These are phyloP conservation scores for Dinochytrium kinnereticum DNA, from an alignment of 371 early-diverging fungal species.

Conservation along the genomic window DNA sequence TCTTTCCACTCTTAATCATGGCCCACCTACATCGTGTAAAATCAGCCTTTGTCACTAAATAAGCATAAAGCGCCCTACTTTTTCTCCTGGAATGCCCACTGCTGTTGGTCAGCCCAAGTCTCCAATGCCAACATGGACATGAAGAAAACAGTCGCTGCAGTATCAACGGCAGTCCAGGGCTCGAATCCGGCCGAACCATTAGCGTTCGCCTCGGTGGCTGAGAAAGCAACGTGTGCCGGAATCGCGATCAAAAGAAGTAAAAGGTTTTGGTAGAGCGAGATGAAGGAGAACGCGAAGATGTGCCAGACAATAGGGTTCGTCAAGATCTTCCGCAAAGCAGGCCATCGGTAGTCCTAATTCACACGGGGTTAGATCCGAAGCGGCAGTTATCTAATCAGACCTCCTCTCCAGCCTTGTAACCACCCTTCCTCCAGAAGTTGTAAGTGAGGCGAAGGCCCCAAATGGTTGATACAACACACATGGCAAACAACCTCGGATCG, in stretches of 20 bases:
- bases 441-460: constrained; percentile 84
- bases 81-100: constrained; percentile 75
- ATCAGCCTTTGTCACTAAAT: neutral
- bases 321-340: constrained; percentile 43
- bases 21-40: too few relatives aligned
- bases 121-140: constrained; percentile 62
- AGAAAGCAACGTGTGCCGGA: constrained; percentile 64
- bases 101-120: constrained; percentile 81
- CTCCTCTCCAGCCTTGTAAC: constrained; percentile 24
- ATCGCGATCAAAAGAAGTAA: constrained; percentile 66
- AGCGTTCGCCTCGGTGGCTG: constrained; percentile 25
- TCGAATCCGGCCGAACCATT: neutral
- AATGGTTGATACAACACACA: constrained; percentile 58
- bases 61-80: constrained; percentile 52
- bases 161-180: constrained; percentile 50
- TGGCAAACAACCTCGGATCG: constrained; percentile 58
- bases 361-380: constrained; percentile 74
- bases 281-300: constrained; percentile 75
- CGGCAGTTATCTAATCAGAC: constrained; percentile 25
- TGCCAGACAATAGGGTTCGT: constrained; percentile 59
- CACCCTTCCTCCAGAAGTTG: constrained; percentile 65
- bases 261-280: constrained; percentile 72
- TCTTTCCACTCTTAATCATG: constrained; percentile 28
- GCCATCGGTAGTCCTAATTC: constrained; percentile 81
- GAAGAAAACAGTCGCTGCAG: constrained; percentile 52